Percentiles rank a stretch among this genome's conserved stretches.
phyloP scores from a whole-genome alignment of 805 yeast species.

The Starmerella bombicola region DNA sequence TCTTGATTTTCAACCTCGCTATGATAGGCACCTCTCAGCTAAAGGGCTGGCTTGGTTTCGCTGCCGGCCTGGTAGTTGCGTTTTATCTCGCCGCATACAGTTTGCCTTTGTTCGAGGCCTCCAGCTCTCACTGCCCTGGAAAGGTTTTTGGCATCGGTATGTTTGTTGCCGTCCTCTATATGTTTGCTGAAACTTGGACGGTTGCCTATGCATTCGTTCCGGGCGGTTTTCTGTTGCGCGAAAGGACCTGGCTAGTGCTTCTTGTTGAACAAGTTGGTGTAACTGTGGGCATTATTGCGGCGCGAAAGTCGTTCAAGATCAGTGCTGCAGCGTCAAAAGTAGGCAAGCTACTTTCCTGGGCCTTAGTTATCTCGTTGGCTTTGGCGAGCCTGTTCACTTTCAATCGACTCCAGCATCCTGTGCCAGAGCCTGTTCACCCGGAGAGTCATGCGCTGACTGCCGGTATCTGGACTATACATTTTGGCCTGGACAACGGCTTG shows the following conservation, averaged over 20 bases:
- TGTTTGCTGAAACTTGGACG: conserved; percentile 85
- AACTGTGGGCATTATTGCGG: conserved; percentile 38
- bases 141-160: conserved; percentile 30
- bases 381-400: conserved; percentile 43
- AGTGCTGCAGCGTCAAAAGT: conserved; percentile 22
- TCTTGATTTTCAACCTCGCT: conserved; percentile 38
- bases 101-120: conserved; percentile 48
- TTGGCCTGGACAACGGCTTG: conserved; percentile 93
- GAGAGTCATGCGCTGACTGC: conserved; percentile 66
- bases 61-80: conserved; percentile 55
- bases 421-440: conserved; percentile 58
- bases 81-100: conserved; percentile 50
- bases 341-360: conserved; percentile 21
- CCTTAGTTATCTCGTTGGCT: conserved; percentile 32
- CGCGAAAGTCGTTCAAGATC: conserved; percentile 10
- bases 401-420: conserved; percentile 43
- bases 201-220: conserved; percentile 99
- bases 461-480: conserved; percentile 97
- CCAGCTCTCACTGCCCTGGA: conserved; percentile 45
- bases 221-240: conserved; percentile 76
- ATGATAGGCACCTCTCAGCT: conserved; percentile 39
- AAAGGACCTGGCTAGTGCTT: conserved; percentile 69
- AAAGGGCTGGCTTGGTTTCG: conserved; percentile 59
- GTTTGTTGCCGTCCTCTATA: conserved; percentile 41
- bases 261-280: conserved; percentile 43